phyloP scores from a whole-genome alignment of 179 eudicot species.

The Beta macrorhiza region DNA sequence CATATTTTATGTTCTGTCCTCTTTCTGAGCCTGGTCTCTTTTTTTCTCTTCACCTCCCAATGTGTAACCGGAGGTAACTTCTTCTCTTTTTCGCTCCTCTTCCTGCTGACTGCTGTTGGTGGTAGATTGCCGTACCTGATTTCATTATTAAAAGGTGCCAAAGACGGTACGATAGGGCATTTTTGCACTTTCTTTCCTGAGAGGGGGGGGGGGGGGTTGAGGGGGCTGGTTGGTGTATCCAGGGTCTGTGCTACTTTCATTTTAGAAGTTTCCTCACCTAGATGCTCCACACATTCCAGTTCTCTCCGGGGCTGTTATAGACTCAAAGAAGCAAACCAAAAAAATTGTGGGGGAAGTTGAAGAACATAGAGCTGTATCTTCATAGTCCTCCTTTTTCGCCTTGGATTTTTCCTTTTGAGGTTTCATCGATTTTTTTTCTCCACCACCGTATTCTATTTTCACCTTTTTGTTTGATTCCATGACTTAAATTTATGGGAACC shows the following conservation, averaged over 20 bases:
- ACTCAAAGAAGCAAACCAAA: no score
- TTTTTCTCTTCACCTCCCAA: neutral
- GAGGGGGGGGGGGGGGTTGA: no score
- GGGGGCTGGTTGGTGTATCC: no score
- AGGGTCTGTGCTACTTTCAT: no score
- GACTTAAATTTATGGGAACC: neutral
- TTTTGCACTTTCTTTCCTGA: no score
- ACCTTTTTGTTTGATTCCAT: neutral
- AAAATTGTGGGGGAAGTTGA: no score
- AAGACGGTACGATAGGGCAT: no score
- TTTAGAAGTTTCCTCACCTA: no score
- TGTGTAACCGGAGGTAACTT: neutral
- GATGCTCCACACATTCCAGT: no score
- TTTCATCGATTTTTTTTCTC: neutral
- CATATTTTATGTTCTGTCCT: neutral
- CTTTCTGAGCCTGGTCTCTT: neutral
- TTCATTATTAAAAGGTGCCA: neutral
- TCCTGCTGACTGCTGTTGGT: neutral
- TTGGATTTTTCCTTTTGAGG: neutral
- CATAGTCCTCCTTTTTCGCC: neutral
- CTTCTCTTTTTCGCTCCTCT: neutral
- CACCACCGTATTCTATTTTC: neutral
- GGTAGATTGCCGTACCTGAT: neutral
- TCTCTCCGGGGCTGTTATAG: no score
- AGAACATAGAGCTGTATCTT: no score